phyloP scores from a whole-genome alignment of 805 yeast genomes.

The Wickerhamomyces subpelliculosus region DNA sequence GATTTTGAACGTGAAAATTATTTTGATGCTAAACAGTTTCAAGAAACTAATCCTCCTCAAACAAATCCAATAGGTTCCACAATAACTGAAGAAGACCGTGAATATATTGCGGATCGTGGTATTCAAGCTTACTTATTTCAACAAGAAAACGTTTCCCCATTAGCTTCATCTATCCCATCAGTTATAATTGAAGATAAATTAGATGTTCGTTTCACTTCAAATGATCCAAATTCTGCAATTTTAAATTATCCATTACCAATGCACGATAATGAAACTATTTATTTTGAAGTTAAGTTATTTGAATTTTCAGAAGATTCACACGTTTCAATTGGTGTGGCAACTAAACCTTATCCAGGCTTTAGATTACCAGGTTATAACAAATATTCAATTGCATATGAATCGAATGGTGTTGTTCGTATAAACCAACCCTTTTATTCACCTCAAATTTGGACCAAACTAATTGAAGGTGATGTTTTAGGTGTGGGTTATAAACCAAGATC shows the following conservation, averaged over 20 bases:
- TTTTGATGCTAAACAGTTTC: slow-evolving; percentile 31
- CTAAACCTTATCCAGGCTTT: slow-evolving; percentile 90
- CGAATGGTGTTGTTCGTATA: slow-evolving; percentile 71
- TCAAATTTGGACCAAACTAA: slow-evolving; percentile 35
- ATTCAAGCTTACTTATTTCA: slow-evolving; percentile 46
- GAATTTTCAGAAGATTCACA: slow-evolving; percentile 45
- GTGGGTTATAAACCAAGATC: slow-evolving; percentile 78
- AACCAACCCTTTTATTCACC: slow-evolving; percentile 78
- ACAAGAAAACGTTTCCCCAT: slow-evolving; percentile 5
- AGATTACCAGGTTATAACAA: slow-evolving; percentile 89
- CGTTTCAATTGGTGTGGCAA: slow-evolving; percentile 72
- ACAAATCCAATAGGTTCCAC: slow-evolving; percentile 28
- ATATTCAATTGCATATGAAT: slow-evolving; percentile 82
- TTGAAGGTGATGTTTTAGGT: slow-evolving; percentile 81
- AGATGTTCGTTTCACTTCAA: slow-evolving; percentile 32
- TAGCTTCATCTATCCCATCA: slow-evolving; percentile 41
- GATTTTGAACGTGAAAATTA: slow-evolving; percentile 35
- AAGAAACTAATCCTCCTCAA: slow-evolving; percentile 34
- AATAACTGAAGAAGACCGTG: slow-evolving; percentile 80
- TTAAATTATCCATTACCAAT: slow-evolving; percentile 42
- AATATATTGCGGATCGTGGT: slow-evolving; percentile 69
- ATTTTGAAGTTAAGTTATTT: slow-evolving; percentile 82
- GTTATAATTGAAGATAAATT: slow-evolving; percentile 58
- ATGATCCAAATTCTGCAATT: slow-evolving; percentile 11
- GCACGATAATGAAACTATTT: slow-evolving; percentile 26